phyloP scores from a whole-genome alignment of 2,329 filamentous ascomycete genomes.

The Biscogniauxia marginata region DNA sequence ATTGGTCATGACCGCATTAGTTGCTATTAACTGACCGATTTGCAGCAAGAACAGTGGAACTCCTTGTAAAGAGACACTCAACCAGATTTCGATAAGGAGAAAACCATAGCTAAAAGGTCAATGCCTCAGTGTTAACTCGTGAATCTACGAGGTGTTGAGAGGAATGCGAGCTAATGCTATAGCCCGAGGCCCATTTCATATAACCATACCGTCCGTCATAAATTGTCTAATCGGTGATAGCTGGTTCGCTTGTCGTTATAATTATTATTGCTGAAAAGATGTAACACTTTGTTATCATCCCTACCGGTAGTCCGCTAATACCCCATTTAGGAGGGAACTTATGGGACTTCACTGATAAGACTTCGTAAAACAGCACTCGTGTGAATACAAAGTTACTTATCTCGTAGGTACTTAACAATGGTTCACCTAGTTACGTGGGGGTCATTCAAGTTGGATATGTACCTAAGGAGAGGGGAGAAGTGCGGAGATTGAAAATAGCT shows the following conservation, averaged over 20 bases:
- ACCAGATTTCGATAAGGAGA: constrained; percentile 55
- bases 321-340: background rate
- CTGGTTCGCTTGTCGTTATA: background rate
- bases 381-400: no score
- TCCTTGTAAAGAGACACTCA: constrained; percentile 58
- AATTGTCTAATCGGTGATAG: background rate
- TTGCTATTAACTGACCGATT: constrained; percentile 50
- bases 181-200: background rate
- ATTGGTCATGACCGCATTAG: constrained; percentile 61
- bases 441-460: background rate
- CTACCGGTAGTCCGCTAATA: background rate
- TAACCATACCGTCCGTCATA: background rate
- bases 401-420: no score
- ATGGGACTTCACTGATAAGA: background rate
- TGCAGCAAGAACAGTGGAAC: constrained; percentile 55
- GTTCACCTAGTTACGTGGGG: background rate
- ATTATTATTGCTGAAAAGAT: background rate
- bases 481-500: background rate
- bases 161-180: background rate
- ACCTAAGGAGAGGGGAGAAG: background rate
- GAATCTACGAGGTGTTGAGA: background rate
- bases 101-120: constrained; percentile 49
- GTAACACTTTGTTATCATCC: background rate
- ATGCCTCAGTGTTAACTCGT: background rate
- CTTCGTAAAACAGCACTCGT: no score